These are phyloP conservation scores for Saccharum hybrid DNA, from an alignment of 202 grass and related monocot species.

Conservation along the genomic window DNA sequence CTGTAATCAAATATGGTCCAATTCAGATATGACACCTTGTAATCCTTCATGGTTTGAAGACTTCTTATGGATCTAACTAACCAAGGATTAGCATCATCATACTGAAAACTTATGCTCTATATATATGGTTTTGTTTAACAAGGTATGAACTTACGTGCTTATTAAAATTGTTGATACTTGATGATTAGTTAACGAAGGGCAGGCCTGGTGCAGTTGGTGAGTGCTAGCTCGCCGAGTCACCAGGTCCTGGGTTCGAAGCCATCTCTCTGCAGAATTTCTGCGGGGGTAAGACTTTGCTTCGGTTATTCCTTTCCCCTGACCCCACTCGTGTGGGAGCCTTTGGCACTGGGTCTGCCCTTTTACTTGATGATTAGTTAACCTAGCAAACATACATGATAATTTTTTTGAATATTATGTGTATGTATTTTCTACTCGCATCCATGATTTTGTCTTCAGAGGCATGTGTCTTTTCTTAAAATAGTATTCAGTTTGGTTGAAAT, in stretches of 20 bases:
- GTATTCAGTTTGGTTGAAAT: conserved; percentile 24
- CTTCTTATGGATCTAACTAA: conserved; percentile 29
- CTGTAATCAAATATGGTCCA: conserved; percentile 65
- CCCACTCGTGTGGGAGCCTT: too few relatives aligned
- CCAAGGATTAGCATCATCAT: conserved; percentile 1
- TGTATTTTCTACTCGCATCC: conserved; percentile 12
- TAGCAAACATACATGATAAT: background rate
- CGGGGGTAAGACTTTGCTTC: too few relatives aligned
- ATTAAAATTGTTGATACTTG: background rate
- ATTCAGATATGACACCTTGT: conserved; percentile 51
- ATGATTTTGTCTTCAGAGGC: background rate
- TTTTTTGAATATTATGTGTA: background rate
- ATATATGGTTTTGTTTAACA: conserved; percentile 15
- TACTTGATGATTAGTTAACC: background rate
- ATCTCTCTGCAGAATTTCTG: too few relatives aligned
- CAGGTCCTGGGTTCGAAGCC: too few relatives aligned
- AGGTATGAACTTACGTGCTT: conserved; percentile 9
- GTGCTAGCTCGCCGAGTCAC: too few relatives aligned
- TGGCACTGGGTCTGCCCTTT: too few relatives aligned
- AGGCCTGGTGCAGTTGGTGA: too few relatives aligned
- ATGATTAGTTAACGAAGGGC: background rate
- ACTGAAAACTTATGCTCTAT: background rate
- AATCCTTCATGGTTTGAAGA: conserved; percentile 38
- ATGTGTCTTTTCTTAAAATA: conserved; percentile 14
- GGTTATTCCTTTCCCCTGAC: too few relatives aligned